Conservation (phyloP, 1,284 basidiomycete genomes). For the Cryptococcus sp. region DNA sequence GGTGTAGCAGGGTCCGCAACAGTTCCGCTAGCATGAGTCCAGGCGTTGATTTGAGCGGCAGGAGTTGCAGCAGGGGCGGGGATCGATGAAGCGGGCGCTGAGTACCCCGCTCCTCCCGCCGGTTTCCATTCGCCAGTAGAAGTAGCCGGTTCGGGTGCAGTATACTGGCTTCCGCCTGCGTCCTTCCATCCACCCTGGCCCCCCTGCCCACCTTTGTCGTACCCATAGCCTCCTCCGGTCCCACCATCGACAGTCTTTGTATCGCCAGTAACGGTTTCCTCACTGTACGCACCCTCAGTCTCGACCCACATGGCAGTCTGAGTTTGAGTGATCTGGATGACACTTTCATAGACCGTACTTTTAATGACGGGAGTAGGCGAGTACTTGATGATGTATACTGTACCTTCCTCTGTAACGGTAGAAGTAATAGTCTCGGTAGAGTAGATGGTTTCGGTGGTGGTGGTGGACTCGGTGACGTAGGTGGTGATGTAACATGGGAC, state of each 20-base stretch:
- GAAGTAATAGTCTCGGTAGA: slow-evolving; percentile 30
- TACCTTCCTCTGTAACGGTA: slow-evolving; percentile 30
- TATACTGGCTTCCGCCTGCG: background rate
- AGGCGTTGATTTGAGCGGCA: background rate
- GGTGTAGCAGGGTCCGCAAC: background rate
- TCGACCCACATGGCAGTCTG: slow-evolving; percentile 1
- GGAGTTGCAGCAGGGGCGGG: background rate
- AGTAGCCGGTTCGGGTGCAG: background rate
- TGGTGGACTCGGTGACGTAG: slow-evolving; percentile 25
- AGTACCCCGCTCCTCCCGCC: background rate
- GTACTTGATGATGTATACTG: slow-evolving; percentile 28
- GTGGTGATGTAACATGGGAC: slow-evolving; percentile 37
- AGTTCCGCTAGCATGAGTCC: background rate
- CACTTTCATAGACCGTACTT: slow-evolving; percentile 15
- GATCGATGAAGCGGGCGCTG: background rate
- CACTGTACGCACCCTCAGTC: background rate
- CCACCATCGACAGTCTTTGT: background rate
- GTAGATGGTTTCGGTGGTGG: slow-evolving; percentile 27
- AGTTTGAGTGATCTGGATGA: slow-evolving; percentile 24
- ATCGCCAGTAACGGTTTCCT: background rate
- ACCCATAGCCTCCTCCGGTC: background rate
- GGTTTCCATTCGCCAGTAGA: background rate
- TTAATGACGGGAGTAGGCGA: slow-evolving; percentile 26
- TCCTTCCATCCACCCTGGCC: background rate
- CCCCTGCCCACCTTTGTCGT: background rate